Evolutionary conservation across 2,329 filamentous ascomycete genomes (phyloP).

Genomic region (Monosporascus cannonballus): DNA sequence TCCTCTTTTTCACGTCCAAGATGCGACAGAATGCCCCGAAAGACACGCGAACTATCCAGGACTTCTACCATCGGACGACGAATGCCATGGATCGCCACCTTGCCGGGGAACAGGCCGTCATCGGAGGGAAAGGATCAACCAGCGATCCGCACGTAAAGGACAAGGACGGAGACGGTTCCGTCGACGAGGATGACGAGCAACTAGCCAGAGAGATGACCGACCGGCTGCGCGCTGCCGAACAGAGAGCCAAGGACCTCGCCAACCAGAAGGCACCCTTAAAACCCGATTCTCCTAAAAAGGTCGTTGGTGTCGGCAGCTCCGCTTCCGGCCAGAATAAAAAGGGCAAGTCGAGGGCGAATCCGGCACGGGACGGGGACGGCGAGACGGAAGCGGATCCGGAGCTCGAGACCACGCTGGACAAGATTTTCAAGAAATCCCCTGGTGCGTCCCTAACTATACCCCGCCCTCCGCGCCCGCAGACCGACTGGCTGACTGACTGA

Average conservation of each 20-base stretch:
- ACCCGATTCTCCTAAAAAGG: conserved; percentile 51
- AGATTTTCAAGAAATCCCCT: conserved; percentile 77
- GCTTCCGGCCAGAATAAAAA: conserved; percentile 44
- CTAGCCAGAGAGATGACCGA: conserved; percentile 50
- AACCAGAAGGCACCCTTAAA: conserved; percentile 59
- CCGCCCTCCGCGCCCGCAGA: background rate
- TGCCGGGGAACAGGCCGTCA: conserved; percentile 29
- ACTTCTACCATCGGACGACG: conserved; percentile 57
- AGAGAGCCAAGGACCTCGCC: conserved; percentile 61
- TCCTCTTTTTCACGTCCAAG: conserved; percentile 68
- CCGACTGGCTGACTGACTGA: conserved; percentile 1
- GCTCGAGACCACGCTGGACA: conserved; percentile 65
- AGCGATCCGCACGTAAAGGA: conserved; percentile 37
- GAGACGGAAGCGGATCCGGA: conserved; percentile 41
- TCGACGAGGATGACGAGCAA: conserved; percentile 50
- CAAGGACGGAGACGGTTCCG: conserved; percentile 48
- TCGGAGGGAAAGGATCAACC: conserved; percentile 32
- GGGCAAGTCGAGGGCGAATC: conserved; percentile 33
- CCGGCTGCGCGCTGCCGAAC: conserved; percentile 62
- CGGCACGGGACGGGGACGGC: conserved; percentile 41
- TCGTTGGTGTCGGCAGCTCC: conserved; percentile 54
- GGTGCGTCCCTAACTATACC: conserved; percentile 48
- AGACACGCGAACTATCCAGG: conserved; percentile 37
- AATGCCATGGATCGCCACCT: conserved; percentile 42
- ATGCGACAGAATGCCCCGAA: conserved; percentile 44